Conservation (phyloP, 2,329 filamentous ascomycete genomes). For the Thielaviopsis ethacetica region DNA sequence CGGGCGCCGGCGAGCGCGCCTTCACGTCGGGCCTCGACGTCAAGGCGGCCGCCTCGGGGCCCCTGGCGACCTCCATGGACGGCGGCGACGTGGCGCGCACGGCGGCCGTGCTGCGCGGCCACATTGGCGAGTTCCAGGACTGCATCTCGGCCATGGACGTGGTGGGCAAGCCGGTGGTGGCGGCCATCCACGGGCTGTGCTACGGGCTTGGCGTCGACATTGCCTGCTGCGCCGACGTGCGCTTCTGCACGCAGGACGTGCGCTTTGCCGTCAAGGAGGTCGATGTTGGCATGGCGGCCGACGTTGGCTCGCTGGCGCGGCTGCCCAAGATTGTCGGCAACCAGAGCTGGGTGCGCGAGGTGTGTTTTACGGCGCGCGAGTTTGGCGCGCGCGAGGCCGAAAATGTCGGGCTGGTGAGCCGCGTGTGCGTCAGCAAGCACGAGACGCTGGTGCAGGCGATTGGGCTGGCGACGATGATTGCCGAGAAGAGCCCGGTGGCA, state of each 20-base stretch:
- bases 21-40: conserved; percentile 84
- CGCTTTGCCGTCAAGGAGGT: conserved; percentile 64
- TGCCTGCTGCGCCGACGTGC: conserved; percentile 51
- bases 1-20: conserved; percentile 64
- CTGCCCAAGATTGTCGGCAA: conserved; percentile 59
- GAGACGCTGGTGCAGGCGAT: conserved; percentile 46
- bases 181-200: conserved; percentile 61
- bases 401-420: conserved; percentile 52
- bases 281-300: conserved; percentile 65
- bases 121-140: conserved; percentile 67
- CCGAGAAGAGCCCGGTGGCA: conserved; percentile 72
- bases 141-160: conserved; percentile 61
- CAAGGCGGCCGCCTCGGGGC: conserved; percentile 41
- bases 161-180: conserved; percentile 85
- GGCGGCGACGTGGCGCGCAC: conserved; percentile 44
- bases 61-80: conserved; percentile 21
- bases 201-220: conserved; percentile 68
- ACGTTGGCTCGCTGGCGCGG: conserved; percentile 59
- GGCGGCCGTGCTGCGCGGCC: conserved; percentile 43
- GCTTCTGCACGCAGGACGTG: conserved; percentile 43
- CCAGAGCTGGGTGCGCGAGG: conserved; percentile 64
- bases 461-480: conserved; percentile 47
- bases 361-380: conserved; percentile 52
- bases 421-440: conserved; percentile 46
- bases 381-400: conserved; percentile 55